Evolutionary conservation across 345 rosid species (phyloP), one percentile per base, ranked within the genome.

Genomic region (Balakata baccata): DNA sequence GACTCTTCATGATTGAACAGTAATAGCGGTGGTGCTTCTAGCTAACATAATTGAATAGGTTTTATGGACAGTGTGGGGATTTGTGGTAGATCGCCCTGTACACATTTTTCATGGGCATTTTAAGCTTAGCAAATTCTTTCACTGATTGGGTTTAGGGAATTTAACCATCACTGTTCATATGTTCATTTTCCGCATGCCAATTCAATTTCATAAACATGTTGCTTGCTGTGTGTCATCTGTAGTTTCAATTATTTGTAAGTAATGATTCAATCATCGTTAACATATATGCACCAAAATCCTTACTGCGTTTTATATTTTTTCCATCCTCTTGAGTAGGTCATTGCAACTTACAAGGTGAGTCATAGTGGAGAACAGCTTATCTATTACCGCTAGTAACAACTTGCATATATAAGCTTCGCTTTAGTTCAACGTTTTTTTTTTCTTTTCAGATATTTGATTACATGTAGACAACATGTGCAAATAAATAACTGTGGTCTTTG

Each of bases 51-150:
- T 53, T 75, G 47, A 70, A 78, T 54, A 43, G 64, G 50, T 75
- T 63, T n/a, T 59, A 60, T 72, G 81, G 74, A 71, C 49, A 68
- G 60, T 77, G 73, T 79, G 68, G 82, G 56, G 74, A 66, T 38
- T 73, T 77, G 75, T 69, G 72, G 82, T 66, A 78, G 70, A 86
- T 71, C 54, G 46, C 16, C 73, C 47, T 45, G 45, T 57, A 56
- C 61, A 65, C 57, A 62, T 53, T 29, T 64, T 78, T 60, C 41
- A 4, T 43, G 79, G 64, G 59, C 60, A 74, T 53, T 51, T 63
- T 52, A 22, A 72, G 73, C 70, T 68, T 77, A 77, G 76, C 70
- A 71, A 79, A 79, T 85, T 81, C 81, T 78, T 84, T 84, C 67
- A 69, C 80, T 62, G 71, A 71, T 66, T 61, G 81, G 66, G 66